Conservation (phyloP, 176 grass and related monocot species). For the Carex myosuroides region DNA sequence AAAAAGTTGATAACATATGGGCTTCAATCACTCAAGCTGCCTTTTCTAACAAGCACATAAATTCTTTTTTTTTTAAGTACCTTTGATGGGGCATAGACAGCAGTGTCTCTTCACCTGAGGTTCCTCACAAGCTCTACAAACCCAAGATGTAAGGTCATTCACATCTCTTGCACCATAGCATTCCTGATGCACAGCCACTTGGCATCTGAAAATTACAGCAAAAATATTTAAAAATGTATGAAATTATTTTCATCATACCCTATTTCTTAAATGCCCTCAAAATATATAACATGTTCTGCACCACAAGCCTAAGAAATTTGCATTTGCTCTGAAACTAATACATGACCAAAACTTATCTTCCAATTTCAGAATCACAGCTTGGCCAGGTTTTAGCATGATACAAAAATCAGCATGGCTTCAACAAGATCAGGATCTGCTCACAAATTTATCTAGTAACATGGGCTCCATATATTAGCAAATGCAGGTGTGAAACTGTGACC, state of each 20-base stretch:
- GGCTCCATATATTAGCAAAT: neutral
- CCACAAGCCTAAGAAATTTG: neutral
- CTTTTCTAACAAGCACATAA: neutral
- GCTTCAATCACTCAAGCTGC: neutral
- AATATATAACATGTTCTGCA: neutral
- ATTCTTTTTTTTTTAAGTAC: slow-evolving; percentile 23
- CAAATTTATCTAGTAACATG: neutral
- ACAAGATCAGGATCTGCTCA: neutral
- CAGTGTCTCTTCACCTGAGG: slow-evolving; percentile 56
- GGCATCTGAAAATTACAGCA: slow-evolving; percentile 53
- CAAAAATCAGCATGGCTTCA: neutral
- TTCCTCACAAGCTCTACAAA: slow-evolving; percentile 82
- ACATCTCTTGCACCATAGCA: slow-evolving; percentile 70
- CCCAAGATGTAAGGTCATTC: slow-evolving; percentile 77
- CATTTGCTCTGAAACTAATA: neutral
- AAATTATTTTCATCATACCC: neutral
- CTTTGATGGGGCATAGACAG: slow-evolving; percentile 89
- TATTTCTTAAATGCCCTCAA: neutral
- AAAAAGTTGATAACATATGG: neutral
- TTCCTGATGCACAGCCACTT: slow-evolving; percentile 94
- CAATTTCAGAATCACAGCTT: neutral
- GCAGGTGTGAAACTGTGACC: neutral
- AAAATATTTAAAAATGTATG: neutral
- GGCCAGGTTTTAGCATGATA: neutral
- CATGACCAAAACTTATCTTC: neutral